These are phyloP conservation scores for Peterozyma toletana DNA, from an alignment of 805 yeast genomes.

Conservation along the genomic window DNA sequence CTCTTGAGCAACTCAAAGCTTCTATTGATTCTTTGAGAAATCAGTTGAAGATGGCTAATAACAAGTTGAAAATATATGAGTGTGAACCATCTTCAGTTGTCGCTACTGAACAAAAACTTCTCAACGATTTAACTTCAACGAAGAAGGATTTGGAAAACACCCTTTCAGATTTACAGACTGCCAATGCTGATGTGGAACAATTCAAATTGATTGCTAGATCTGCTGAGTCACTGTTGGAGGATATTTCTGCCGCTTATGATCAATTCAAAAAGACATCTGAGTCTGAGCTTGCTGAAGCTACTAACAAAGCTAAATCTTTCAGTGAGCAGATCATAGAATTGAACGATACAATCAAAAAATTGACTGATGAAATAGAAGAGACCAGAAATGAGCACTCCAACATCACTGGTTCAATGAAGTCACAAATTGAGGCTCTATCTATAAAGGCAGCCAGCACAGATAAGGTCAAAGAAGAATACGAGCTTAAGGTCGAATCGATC, in stretches of 20 bases:
- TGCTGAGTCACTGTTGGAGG: conserved; percentile 57
- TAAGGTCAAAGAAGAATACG: conserved; percentile 20
- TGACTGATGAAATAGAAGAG: conserved; percentile 15
- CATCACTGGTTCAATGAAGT: conserved; percentile 1
- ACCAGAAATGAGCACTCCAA: conserved; percentile 12
- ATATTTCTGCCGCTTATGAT: conserved; percentile 49
- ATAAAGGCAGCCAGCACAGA: conserved; percentile 17
- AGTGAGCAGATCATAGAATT: conserved; percentile 10
- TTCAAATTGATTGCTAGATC: conserved; percentile 56
- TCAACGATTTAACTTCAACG: conserved; percentile 1
- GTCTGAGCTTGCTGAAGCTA: background rate
- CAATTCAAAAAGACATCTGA: conserved; percentile 23
- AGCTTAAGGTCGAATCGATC: conserved; percentile 20
- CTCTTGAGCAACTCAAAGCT: conserved; percentile 29
- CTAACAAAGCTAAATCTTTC: conserved; percentile 10
- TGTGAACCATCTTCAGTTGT: conserved; percentile 15
- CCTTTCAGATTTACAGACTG: conserved; percentile 45
- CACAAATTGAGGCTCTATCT: conserved; percentile 10
- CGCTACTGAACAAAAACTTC: conserved; percentile 16
- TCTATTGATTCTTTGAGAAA: conserved; percentile 28
- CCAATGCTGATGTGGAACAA: conserved; percentile 53
- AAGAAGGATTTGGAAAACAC: conserved; percentile 37
- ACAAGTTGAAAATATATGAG: conserved; percentile 21
- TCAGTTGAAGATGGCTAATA: conserved; percentile 18
- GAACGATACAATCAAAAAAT: conserved; percentile 13